Evolutionary conservation across 164 flowering plant genomes (phyloP), one percentile per base, ranked within the genome.

Genomic region (Houttuynia cordata): DNA sequence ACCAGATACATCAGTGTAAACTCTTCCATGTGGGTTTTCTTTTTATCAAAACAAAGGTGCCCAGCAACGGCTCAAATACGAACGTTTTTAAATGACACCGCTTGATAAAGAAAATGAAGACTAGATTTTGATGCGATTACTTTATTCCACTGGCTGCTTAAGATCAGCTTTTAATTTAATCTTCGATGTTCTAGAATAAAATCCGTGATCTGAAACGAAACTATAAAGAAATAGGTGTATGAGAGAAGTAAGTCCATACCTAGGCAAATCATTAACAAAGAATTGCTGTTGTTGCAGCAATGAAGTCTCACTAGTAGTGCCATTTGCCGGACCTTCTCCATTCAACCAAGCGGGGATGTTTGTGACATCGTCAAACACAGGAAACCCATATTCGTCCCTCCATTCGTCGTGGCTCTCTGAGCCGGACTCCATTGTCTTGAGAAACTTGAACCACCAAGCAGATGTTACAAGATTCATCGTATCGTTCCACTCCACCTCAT

Each of bases 401-500:
- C 65, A 55, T 42, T 56, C 74, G 9, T 72, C 63, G 9, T 40
- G 59, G 34, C 63, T 62, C 56, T 62, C 81, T 7, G 74, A 69
- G 24, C 63, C 71, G 41, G 65, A 62, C 60, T 83, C 92, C 81
- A 80, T 77, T n/a, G 70, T 71, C 69, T 84, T 83, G 67, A 81
- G 67, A 69, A 78, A 83, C 77, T 83, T 81, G 57, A 79, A 83
- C 97, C 99, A 93, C 81, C 95, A 78, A 0, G 97, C 95, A 13
- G 95, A 90, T 4, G 83, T 81, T 8, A 84, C 81, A 68, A 88
- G 69, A 73, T 79, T 83, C 79, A 88, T 51, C 3, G 75, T 80
- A 63, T 90, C 97, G 62, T 82, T 78, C 97, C 88, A 90, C 64
- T 85, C 95, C 83, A 88, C 82, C 72, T 88, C 80, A 63, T 88